A percentile compares a stretch with the other conserved stretches of the same genome.
Evolutionary conservation across 2,329 filamentous ascomycete species (phyloP).

Genomic region (Botrytis fabae): DNA sequence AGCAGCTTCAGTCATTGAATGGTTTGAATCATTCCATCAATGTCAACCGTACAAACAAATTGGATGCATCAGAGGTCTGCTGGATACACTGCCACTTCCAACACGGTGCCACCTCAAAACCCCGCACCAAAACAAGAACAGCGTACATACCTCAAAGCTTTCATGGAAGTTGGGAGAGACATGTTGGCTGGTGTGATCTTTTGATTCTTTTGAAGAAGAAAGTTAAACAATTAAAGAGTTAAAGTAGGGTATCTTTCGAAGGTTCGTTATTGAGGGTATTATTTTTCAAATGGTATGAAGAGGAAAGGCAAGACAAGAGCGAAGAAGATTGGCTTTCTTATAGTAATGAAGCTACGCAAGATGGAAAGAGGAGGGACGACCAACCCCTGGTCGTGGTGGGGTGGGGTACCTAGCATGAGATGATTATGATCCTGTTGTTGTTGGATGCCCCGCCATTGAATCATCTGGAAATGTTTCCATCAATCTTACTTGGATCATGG

Average conservation of each 20-base stretch:
- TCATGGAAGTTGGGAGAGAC: slow-evolving; percentile 49
- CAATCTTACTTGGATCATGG: neutral
- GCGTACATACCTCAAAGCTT: slow-evolving; percentile 57
- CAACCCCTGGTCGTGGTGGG: slow-evolving; percentile 5
- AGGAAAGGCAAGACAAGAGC: neutral
- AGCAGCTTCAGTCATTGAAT: neutral
- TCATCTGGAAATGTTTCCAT: neutral
- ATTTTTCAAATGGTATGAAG: slow-evolving; percentile 4
- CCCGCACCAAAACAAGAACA: slow-evolving; percentile 7
- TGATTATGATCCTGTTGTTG: slow-evolving; percentile 12
- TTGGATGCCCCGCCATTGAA: slow-evolving; percentile 14
- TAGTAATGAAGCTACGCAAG: neutral
- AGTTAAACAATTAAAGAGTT: neutral
- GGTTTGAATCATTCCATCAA: neutral
- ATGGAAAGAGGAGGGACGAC: slow-evolving; percentile 15
- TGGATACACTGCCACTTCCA: neutral
- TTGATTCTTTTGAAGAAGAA: slow-evolving; percentile 12
- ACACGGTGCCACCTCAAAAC: neutral
- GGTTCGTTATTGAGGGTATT: slow-evolving; percentile 1
- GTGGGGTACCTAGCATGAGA: slow-evolving; percentile 4
- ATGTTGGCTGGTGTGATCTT: slow-evolving; percentile 35
- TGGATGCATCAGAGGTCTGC: neutral
- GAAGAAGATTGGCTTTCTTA: slow-evolving; percentile 1
- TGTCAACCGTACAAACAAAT: neutral
- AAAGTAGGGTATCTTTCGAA: neutral